Evolutionary conservation across 495 filamentous ascomycete genomes (phyloP).

Genomic region (Bombardia bombarda): DNA sequence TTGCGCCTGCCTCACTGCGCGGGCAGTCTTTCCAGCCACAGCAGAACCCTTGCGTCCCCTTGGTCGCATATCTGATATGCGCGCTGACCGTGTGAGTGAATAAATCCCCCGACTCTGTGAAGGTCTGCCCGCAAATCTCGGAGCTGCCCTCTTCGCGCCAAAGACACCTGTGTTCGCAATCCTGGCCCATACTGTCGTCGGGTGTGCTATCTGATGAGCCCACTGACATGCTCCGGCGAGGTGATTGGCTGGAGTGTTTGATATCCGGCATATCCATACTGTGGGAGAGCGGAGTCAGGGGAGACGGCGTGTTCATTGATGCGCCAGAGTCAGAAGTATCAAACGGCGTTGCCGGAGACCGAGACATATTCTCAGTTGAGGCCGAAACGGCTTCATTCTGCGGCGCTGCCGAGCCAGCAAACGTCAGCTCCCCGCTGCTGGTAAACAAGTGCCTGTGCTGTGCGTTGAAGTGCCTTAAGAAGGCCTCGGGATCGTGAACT

Average conservation of each 20-base stretch:
- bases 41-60: conserved; percentile 22
- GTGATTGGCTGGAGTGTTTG: conserved; percentile 6
- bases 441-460: conserved; percentile 17
- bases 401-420: not conserved
- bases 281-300: conserved; percentile 18
- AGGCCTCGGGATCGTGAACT: conserved; percentile 18
- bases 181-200: conserved; percentile 2
- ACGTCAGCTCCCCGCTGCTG: not conserved
- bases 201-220: conserved; percentile 8
- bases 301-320: conserved; percentile 20
- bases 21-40: conserved; percentile 30
- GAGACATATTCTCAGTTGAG: conserved; percentile 15
- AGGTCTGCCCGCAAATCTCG: conserved; percentile 17
- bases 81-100: conserved; percentile 19
- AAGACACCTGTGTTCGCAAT: conserved; percentile 21
- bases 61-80: conserved; percentile 25
- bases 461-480: conserved; percentile 23
- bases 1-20: conserved; percentile 30
- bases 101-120: conserved; percentile 19
- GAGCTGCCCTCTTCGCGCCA: conserved; percentile 20
- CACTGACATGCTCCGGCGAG: conserved; percentile 11
- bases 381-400: conserved; percentile 2
- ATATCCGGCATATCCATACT: conserved; percentile 15
- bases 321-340: conserved; percentile 21
- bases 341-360: conserved; percentile 15